Conservation (phyloP, 2,329 filamentous ascomycete species). For the Ophiostoma quercus region DNA sequence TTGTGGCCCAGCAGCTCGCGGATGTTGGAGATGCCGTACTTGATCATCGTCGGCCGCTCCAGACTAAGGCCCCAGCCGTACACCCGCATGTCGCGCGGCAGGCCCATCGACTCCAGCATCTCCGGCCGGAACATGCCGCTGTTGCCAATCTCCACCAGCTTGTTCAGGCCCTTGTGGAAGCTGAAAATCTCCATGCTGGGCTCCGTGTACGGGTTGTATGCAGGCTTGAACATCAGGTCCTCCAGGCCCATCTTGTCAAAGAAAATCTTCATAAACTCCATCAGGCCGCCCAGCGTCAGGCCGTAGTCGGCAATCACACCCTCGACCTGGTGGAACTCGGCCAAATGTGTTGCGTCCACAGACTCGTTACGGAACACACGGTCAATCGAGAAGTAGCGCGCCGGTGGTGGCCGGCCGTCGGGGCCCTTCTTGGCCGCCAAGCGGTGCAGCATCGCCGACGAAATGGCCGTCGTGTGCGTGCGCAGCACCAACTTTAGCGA, state of each 20-base stretch:
- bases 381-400: constrained; percentile 98
- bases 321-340: constrained; percentile 98
- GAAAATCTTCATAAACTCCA: constrained; percentile 58
- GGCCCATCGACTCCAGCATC: constrained; percentile 91
- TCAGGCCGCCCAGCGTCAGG: constrained; percentile 83
- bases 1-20: constrained; percentile 90
- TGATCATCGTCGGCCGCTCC: constrained; percentile 97
- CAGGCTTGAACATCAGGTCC: constrained; percentile 87
- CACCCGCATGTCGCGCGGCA: constrained; percentile 77
- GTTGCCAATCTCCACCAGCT: constrained; percentile 96
- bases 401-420: constrained; percentile 57
- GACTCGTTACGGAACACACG: constrained; percentile 97
- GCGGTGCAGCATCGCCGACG: constrained; percentile 83
- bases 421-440: constrained; percentile 72
- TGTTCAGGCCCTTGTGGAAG: constrained; percentile 81
- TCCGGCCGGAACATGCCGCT: constrained; percentile 98
- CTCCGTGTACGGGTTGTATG: constrained; percentile 89
- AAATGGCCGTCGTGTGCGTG: constrained; percentile 93
- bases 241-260: constrained; percentile 92
- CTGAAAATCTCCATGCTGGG: constrained; percentile 98
- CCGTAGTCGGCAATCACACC: constrained; percentile 97
- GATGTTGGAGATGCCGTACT: constrained; percentile 85
- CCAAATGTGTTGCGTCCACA: constrained; percentile 92
- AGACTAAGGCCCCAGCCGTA: constrained; percentile 91
- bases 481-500: constrained; percentile 81